Percentiles rank a stretch among this genome's conserved stretches.
Conservation (phyloP, 169 alveolate genomes). For the Miamiensis avidus region DNA sequence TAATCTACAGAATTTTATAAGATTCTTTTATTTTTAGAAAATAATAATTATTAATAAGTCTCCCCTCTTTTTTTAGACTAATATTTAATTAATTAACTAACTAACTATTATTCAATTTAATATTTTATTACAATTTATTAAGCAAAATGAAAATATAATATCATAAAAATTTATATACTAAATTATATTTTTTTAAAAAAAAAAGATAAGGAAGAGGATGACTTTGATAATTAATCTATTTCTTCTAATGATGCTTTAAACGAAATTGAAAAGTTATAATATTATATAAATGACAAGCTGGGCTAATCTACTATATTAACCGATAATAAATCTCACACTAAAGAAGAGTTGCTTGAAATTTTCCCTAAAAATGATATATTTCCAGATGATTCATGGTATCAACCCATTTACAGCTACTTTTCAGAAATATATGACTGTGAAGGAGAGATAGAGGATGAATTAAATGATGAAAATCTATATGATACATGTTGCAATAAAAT, state of each 20-base stretch:
- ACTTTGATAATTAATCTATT: neutral
- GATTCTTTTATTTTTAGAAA: too few relatives aligned
- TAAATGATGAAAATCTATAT: neutral
- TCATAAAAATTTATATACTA: too few relatives aligned
- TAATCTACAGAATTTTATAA: too few relatives aligned
- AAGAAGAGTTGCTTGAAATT: neutral
- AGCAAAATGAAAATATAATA: too few relatives aligned
- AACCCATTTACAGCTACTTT: slow-evolving; percentile 1
- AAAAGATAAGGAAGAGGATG: slow-evolving; percentile 6
- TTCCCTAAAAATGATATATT: slow-evolving; percentile 10
- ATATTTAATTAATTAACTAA: too few relatives aligned
- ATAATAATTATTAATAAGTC: too few relatives aligned
- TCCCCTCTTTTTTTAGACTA: too few relatives aligned
- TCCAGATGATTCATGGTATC: neutral
- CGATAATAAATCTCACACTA: neutral
- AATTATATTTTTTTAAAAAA: too few relatives aligned
- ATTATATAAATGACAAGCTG: neutral
- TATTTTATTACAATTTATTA: too few relatives aligned
- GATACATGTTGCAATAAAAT: slow-evolving; percentile 12
- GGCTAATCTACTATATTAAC: neutral
- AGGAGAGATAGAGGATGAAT: slow-evolving; percentile 12
- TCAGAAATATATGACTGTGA: neutral
- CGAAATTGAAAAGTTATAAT: slow-evolving; percentile 13
- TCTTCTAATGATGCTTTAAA: slow-evolving; percentile 17
- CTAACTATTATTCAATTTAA: too few relatives aligned